phyloP scores from a whole-genome alignment of 768 basidiomycete genomes.

The Kwoniella pini region DNA sequence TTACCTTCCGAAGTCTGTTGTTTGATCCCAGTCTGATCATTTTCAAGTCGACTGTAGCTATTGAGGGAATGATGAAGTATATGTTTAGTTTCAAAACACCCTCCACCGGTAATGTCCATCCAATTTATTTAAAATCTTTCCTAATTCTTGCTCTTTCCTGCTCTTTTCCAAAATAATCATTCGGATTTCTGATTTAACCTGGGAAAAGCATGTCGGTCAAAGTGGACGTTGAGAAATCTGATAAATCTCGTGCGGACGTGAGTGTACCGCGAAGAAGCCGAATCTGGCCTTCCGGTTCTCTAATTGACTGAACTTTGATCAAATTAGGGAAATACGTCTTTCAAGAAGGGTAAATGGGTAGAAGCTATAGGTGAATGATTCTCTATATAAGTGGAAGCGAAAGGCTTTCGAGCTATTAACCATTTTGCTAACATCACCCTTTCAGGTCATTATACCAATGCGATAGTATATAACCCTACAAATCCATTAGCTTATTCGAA shows the following conservation, averaged over 20 bases:
- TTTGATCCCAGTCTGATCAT: no score
- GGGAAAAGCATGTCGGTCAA: slow-evolving; percentile 14
- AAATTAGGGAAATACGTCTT: slow-evolving; percentile 77
- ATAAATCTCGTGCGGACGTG: slow-evolving; percentile 18
- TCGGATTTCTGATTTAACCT: no score
- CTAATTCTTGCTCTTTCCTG: no score
- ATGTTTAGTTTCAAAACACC: no score
- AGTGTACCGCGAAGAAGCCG: background rate
- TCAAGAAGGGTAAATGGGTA: slow-evolving; percentile 76
- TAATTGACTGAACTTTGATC: background rate
- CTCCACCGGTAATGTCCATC: slow-evolving; percentile 8
- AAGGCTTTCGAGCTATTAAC: no score
- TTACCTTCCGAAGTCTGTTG: no score
- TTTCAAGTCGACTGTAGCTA: no score
- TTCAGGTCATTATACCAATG: slow-evolving; percentile 74
- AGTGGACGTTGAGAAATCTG: slow-evolving; percentile 16
- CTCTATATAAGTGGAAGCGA: no score
- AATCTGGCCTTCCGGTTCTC: background rate
- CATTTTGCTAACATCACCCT: background rate
- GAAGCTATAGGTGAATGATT: slow-evolving; percentile 64
- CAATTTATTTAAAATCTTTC: background rate
- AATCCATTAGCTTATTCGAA: slow-evolving; percentile 84
- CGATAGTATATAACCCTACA: slow-evolving; percentile 68
- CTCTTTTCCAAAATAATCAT: no score
- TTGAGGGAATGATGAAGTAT: no score